Conservation (phyloP, 495 filamentous ascomycete species). For the Gamarada debralockiae region DNA sequence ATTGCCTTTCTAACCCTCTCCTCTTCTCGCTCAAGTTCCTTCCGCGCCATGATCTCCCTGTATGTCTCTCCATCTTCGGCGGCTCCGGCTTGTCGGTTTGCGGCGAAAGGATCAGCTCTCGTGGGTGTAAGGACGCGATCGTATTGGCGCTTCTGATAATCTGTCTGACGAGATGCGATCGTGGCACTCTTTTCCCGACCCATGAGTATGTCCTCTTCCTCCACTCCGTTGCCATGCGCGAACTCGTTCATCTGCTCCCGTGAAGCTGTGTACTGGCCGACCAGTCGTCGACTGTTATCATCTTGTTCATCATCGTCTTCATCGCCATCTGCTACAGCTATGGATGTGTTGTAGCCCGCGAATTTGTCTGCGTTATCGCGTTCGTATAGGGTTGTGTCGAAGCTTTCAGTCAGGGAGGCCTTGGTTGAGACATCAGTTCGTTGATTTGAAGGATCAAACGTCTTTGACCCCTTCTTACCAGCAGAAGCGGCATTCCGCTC, state of each 20-base stretch:
- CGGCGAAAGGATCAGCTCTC: slow-evolving; percentile 82
- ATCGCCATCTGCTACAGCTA: slow-evolving; percentile 77
- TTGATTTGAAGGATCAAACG: slow-evolving; percentile 82
- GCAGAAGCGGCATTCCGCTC: slow-evolving; percentile 87
- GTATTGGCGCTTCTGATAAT: slow-evolving; percentile 95
- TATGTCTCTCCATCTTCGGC: slow-evolving; percentile 67
- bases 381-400: slow-evolving; percentile 92
- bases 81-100: slow-evolving; percentile 63
- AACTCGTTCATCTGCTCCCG: slow-evolving; percentile 92
- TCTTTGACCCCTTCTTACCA: slow-evolving; percentile 80
- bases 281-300: slow-evolving; percentile 70
- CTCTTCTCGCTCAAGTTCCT: slow-evolving; percentile 93
- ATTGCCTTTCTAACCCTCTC: slow-evolving; percentile 80
- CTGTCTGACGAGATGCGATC: slow-evolving; percentile 89
- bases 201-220: slow-evolving; percentile 87
- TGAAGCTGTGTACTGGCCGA: slow-evolving; percentile 96
- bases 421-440: slow-evolving; percentile 89
- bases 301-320: slow-evolving; percentile 77
- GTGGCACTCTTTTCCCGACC: slow-evolving; percentile 84
- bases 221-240: slow-evolving; percentile 75
- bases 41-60: slow-evolving; percentile 83
- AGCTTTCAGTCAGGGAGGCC: slow-evolving; percentile 89
- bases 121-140: slow-evolving; percentile 85
- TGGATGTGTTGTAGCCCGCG: slow-evolving; percentile 85
- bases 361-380: slow-evolving; percentile 76